Evolutionary conservation across 768 basidiomycete species (phyloP).

Genomic region (Macrolepiota fuliginosa): DNA sequence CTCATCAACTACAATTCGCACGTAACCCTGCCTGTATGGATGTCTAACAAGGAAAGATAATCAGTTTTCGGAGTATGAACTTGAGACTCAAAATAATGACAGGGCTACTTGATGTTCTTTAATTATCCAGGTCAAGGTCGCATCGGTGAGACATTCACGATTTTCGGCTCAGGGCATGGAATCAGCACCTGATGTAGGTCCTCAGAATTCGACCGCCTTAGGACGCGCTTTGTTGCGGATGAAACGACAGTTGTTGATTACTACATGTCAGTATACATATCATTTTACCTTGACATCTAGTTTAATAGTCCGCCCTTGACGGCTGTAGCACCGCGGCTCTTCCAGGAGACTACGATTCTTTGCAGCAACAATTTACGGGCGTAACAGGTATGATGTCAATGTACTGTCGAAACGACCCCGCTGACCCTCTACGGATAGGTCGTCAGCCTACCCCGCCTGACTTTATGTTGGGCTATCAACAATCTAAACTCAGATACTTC

Average conservation of each 20-base stretch:
- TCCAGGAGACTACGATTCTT: slow-evolving; percentile 33
- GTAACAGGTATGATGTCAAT: slow-evolving; percentile 26
- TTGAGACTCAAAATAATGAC: background rate
- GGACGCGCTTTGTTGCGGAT: slow-evolving; percentile 29
- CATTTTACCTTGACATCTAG: background rate
- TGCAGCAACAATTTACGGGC: slow-evolving; percentile 33
- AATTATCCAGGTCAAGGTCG: slow-evolving; percentile 35
- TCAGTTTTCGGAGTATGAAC: too few relatives aligned
- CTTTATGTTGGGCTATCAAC: slow-evolving; percentile 33
- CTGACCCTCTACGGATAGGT: slow-evolving; percentile 16
- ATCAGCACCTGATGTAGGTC: background rate
- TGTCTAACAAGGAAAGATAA: slow-evolving; percentile 31
- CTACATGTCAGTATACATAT: slow-evolving; percentile 24
- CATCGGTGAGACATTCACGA: slow-evolving; percentile 20
- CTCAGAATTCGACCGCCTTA: slow-evolving; percentile 29
- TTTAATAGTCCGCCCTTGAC: background rate
- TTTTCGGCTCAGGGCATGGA: background rate
- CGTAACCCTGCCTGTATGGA: slow-evolving; percentile 32
- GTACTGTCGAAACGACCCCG: background rate
- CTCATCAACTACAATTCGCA: slow-evolving; percentile 35
- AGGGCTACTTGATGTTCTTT: slow-evolving; percentile 36
- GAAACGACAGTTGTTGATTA: slow-evolving; percentile 35
- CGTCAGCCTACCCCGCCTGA: slow-evolving; percentile 36
- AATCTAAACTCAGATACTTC: slow-evolving; percentile 35
- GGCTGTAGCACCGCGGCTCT: slow-evolving; percentile 27